Conservation (phyloP, 106 monocot species). For the Phalaenopsis equestris region DNA sequence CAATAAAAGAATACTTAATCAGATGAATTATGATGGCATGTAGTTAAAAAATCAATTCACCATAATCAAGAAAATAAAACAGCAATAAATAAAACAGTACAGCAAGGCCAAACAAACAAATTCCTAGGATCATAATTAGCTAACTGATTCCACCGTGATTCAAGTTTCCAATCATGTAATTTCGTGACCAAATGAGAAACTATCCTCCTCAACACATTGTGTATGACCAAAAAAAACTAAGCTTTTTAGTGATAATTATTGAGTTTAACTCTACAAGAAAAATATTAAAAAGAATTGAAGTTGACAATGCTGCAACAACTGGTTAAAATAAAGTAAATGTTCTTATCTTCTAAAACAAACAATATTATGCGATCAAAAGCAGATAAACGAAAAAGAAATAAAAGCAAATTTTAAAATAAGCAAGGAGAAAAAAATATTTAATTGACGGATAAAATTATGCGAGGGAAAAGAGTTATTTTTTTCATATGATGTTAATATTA, state of each 20-base stretch:
- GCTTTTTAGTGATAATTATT: not conserved
- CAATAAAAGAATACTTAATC: not conserved
- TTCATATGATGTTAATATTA: no score
- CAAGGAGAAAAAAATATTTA: not conserved
- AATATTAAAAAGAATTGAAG: not conserved
- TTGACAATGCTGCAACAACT: not conserved
- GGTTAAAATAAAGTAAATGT: not conserved
- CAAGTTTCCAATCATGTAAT: not conserved
- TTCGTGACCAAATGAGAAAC: not conserved
- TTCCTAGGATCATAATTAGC: not conserved
- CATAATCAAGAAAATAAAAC: constrained; percentile 1
- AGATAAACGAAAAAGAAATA: not conserved
- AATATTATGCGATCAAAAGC: not conserved
- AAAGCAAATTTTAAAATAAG: not conserved
- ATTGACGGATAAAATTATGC: no score
- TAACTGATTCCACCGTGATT: not conserved
- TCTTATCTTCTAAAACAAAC: not conserved
- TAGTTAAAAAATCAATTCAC: not conserved
- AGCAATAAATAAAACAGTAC: not conserved
- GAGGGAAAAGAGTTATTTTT: no score
- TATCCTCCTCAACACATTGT: not conserved
- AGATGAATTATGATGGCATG: not conserved
- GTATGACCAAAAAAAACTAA: not conserved
- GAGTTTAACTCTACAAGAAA: not conserved
- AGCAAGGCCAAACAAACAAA: not conserved